phyloP scores from a whole-genome alignment of 345 rosid genomes.

The Eucalyptus caleyi region DNA sequence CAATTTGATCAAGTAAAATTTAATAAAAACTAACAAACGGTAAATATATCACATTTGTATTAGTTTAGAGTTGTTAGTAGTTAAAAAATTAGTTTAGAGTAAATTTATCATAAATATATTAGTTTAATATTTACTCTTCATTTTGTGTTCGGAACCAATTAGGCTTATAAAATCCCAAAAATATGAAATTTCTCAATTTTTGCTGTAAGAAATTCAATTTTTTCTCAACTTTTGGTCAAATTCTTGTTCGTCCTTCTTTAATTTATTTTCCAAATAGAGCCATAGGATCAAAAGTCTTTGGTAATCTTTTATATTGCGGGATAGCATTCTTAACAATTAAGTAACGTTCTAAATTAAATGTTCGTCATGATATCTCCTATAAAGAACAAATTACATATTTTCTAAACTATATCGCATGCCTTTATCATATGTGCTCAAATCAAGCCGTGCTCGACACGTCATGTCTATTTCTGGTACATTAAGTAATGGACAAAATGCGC shows the following conservation, averaged over 20 bases:
- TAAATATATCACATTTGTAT: too few species aligned
- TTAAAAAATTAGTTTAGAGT: accelerated
- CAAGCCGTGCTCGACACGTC: neutral
- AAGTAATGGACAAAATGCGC: neutral
- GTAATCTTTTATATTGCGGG: too few species aligned
- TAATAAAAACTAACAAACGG: accelerated
- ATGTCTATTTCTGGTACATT: neutral
- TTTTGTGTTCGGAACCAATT: neutral
- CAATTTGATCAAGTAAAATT: too few species aligned
- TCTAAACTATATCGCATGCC: neutral
- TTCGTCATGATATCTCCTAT: neutral
- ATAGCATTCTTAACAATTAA: neutral
- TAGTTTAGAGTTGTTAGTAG: accelerated
- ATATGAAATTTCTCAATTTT: neutral
- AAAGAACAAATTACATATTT: neutral
- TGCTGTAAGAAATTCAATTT: neutral
- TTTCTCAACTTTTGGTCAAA: neutral
- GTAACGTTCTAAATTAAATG: neutral
- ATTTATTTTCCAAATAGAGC: neutral
- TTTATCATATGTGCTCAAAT: neutral
- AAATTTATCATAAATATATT: too few species aligned
- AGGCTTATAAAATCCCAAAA: neutral
- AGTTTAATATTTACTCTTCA: neutral
- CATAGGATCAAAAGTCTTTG: neutral
- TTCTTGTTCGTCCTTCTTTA: neutral